Evolutionary conservation across 352 stramenopile genomes (phyloP).

Genomic region (Phytophthora quininea): DNA sequence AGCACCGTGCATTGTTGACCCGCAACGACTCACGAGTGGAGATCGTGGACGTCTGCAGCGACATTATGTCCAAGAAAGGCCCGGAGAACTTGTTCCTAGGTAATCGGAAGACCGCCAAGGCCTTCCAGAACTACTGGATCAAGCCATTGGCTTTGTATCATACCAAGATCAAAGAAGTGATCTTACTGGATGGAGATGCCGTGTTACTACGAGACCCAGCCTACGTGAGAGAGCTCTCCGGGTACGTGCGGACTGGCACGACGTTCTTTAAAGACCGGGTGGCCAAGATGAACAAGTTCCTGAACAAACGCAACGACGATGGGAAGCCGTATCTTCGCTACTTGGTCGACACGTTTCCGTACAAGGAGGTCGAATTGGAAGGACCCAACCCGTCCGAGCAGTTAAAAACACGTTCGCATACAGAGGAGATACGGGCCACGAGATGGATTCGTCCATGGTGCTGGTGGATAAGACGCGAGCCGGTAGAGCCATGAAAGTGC

Average conservation of each 20-base stretch:
- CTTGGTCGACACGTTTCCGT: slow-evolving; percentile 53
- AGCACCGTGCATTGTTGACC: slow-evolving; percentile 41
- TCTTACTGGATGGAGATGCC: slow-evolving; percentile 65
- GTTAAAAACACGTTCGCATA: slow-evolving; percentile 47
- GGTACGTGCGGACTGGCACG: slow-evolving; percentile 53
- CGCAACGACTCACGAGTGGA: slow-evolving; percentile 51
- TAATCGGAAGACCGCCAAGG: slow-evolving; percentile 25
- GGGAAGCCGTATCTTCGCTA: slow-evolving; percentile 43
- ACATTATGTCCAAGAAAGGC: slow-evolving; percentile 38
- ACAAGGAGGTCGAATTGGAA: slow-evolving; percentile 41
- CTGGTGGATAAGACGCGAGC: slow-evolving; percentile 46
- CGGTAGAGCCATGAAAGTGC: slow-evolving; percentile 45
- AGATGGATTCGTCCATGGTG: slow-evolving; percentile 70
- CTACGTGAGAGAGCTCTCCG: slow-evolving; percentile 32
- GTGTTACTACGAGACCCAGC: slow-evolving; percentile 52
- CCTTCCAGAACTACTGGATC: slow-evolving; percentile 65
- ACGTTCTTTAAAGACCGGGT: slow-evolving; percentile 76
- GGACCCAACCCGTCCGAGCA: slow-evolving; percentile 41
- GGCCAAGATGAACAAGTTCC: slow-evolving; percentile 41
- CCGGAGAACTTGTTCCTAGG: slow-evolving; percentile 34
- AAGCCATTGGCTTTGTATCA: slow-evolving; percentile 66
- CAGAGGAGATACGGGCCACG: slow-evolving; percentile 43
- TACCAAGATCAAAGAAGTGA: slow-evolving; percentile 50
- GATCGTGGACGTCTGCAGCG: slow-evolving; percentile 67
- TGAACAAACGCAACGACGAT: slow-evolving; percentile 35